A percentile compares a stretch with the other conserved stretches of the same genome.
Evolutionary conservation across 805 yeast genomes (phyloP).

Genomic region (Saccharomycodes ludwigii): DNA sequence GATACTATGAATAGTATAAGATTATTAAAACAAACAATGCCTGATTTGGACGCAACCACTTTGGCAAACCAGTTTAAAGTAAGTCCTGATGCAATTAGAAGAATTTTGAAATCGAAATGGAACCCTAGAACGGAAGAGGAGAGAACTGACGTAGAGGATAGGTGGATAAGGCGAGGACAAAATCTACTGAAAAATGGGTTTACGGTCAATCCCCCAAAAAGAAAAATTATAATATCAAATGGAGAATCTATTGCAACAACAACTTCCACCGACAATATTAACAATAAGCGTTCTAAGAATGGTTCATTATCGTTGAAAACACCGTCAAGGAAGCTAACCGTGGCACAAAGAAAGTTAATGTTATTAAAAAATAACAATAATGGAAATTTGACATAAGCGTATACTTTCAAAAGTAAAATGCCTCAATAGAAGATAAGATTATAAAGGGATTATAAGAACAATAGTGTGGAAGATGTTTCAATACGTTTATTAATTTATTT

Average conservation of each 20-base stretch:
- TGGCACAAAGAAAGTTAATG: not conserved
- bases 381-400: no score
- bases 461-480: no score
- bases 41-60: constrained; percentile 46
- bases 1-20: constrained; percentile 57
- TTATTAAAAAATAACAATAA: not conserved
- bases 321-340: no score
- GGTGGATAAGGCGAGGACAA: constrained; percentile 44
- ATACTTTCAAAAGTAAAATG: no score
- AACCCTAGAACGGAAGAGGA: constrained; percentile 47
- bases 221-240: not conserved
- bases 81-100: constrained; percentile 72
- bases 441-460: no score
- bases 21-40: constrained; percentile 39
- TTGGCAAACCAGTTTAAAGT: constrained; percentile 53
- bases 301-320: no score
- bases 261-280: not conserved
- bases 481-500: no score
- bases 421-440: no score
- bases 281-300: not conserved
- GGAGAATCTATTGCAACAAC: no score
- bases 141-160: constrained; percentile 26
- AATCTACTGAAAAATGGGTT: constrained; percentile 12
- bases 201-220: not conserved
- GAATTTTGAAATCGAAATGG: constrained; percentile 73